Conservation (phyloP, 768 basidiomycete species). For the Termitomyces sp. region DNA sequence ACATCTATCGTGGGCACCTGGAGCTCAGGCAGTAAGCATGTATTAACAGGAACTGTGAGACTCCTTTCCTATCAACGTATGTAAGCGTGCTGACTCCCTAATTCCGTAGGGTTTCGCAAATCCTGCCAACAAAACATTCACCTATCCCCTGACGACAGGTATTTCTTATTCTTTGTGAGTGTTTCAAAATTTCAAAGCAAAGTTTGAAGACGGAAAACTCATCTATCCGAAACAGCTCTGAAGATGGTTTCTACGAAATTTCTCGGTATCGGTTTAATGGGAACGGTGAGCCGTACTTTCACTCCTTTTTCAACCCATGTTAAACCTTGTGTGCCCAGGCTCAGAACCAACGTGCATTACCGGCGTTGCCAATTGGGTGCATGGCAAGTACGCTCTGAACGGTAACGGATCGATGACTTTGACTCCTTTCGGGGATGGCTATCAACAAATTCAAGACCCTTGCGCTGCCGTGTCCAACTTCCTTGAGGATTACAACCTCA, state of each 20-base stretch:
- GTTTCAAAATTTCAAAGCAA: not conserved
- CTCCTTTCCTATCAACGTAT: constrained; percentile 1
- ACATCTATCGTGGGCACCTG: constrained; percentile 79
- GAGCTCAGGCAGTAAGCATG: constrained; percentile 72
- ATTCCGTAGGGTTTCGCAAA: constrained; percentile 69
- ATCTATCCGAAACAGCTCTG: constrained; percentile 40
- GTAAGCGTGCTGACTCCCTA: constrained; percentile 5
- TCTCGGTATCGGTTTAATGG: constrained; percentile 84
- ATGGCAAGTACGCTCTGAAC: constrained; percentile 68
- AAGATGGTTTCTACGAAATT: constrained; percentile 79
- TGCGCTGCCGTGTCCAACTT: constrained; percentile 88
- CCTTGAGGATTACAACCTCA: constrained; percentile 77
- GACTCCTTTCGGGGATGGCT: constrained; percentile 78
- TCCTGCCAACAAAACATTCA: constrained; percentile 79
- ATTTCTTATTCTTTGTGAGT: constrained; percentile 88
- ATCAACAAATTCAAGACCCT: constrained; percentile 91
- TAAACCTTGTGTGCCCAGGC: constrained; percentile 36
- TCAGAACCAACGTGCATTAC: constrained; percentile 85
- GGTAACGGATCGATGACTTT: constrained; percentile 79
- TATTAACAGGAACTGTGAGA: constrained; percentile 81
- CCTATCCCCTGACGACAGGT: constrained; percentile 81
- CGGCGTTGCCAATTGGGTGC: constrained; percentile 84
- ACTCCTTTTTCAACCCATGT: not conserved
- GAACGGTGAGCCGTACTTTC: constrained; percentile 57
- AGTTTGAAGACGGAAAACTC: constrained; percentile 3